These are phyloP conservation scores for Salicornia ramosissima DNA, from an alignment of 148 eudicot genomes.

Conservation along the genomic window DNA sequence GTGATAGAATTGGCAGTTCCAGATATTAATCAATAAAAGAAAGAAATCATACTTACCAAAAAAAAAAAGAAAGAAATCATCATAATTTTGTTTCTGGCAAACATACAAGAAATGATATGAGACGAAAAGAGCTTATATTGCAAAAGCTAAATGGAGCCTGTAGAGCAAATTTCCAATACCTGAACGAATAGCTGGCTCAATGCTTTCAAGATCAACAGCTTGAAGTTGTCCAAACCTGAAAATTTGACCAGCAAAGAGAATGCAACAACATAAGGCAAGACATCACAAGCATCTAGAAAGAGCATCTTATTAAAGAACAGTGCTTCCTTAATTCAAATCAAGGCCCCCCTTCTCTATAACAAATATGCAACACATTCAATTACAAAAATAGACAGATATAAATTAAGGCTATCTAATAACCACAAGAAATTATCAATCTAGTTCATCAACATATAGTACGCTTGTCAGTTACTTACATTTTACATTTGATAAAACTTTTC, in stretches of 20 bases:
- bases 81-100: background rate
- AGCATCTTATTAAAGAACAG: background rate
- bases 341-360: background rate
- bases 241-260: conserved; percentile 1
- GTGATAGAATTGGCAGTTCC: background rate
- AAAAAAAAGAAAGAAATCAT: background rate
- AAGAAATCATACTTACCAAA: too few species aligned
- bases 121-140: background rate
- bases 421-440: background rate
- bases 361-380: background rate
- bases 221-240: conserved; percentile 98
- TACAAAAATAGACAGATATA: background rate
- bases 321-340: background rate
- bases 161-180: conserved; percentile 33
- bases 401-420: background rate
- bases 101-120: too few species aligned
- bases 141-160: background rate
- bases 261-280: background rate
- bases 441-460: background rate
- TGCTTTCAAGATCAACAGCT: conserved; percentile 76
- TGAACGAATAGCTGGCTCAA: conserved; percentile 89
- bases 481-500: too few species aligned
- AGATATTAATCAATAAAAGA: background rate
- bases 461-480: background rate
- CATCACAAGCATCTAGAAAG: background rate